phyloP scores from a whole-genome alignment of 2,329 filamentous ascomycete genomes.

The Colletotrichum simmondsii region DNA sequence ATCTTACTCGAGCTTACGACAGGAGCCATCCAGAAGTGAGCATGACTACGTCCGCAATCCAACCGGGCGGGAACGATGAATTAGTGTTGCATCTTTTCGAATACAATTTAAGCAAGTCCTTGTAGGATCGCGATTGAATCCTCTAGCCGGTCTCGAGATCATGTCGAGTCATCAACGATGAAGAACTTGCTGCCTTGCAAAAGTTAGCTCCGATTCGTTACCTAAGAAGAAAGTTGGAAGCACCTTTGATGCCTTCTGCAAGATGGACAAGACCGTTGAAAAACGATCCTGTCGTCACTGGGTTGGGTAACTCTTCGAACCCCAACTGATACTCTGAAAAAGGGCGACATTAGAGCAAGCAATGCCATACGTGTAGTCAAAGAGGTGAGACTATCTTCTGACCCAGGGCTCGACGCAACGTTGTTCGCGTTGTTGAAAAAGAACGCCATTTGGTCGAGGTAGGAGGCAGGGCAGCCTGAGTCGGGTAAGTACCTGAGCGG shows the following conservation, averaged over 20 bases:
- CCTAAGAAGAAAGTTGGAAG: too few relatives aligned
- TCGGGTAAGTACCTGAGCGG: not conserved
- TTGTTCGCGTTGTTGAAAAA: conserved; percentile 55
- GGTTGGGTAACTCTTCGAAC: conserved; percentile 44
- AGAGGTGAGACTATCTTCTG: conserved; percentile 53
- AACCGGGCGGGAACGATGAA: not conserved
- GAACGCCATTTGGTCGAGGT: conserved; percentile 51
- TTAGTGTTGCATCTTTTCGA: conserved; percentile 23
- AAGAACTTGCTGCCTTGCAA: not conserved
- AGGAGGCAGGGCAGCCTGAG: not conserved
- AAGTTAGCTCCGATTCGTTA: not conserved
- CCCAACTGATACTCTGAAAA: conserved; percentile 55
- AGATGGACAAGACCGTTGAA: conserved; percentile 54
- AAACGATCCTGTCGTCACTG: conserved; percentile 53
- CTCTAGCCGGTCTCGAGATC: not conserved
- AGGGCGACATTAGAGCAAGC: conserved; percentile 54
- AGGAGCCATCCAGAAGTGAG: too few relatives aligned
- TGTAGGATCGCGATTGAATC: not conserved
- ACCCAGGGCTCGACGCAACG: conserved; percentile 59
- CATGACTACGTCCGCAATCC: not conserved
- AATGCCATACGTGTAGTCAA: conserved; percentile 62
- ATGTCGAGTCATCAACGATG: not conserved
- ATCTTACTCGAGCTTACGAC: not conserved
- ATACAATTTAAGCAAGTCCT: conserved; percentile 36
- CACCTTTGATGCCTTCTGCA: conserved; percentile 36